Conservation (phyloP, 2,329 filamentous ascomycete species). For the Chaetomiaceae sp. region DNA sequence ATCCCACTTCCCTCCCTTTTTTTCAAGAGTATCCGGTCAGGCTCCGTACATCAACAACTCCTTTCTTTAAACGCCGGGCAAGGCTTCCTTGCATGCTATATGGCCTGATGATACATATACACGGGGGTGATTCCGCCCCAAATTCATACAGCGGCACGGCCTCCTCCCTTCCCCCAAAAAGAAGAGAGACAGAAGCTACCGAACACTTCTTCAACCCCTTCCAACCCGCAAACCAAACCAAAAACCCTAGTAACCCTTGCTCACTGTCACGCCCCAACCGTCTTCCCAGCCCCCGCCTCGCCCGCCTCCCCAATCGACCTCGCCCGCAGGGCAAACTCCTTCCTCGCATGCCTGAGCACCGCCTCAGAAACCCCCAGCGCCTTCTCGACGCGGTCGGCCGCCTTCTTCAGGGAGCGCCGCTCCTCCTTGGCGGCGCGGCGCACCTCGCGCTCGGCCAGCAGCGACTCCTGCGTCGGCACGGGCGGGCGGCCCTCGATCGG, state of each 20-base stretch:
- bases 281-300: neutral
- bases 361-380: conserved; percentile 26
- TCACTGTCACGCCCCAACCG: neutral
- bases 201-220: too few relatives aligned
- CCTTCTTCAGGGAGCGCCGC: conserved; percentile 32
- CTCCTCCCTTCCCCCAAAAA: neutral
- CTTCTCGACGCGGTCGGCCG: conserved; percentile 11
- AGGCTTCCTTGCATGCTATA: neutral
- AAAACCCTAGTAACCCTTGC: neutral
- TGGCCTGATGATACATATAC: conserved; percentile 13
- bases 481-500: conserved; percentile 61
- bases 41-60: neutral
- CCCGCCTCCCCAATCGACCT: conserved; percentile 7
- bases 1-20: neutral
- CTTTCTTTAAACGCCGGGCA: neutral
- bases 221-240: too few relatives aligned
- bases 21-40: neutral
- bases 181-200: too few relatives aligned
- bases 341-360: conserved; percentile 23
- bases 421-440: conserved; percentile 55
- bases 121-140: neutral
- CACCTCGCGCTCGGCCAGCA: conserved; percentile 48
- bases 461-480: conserved; percentile 60
- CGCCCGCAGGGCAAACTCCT: conserved; percentile 20
- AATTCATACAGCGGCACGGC: conserved; percentile 7